Percentiles rank a stretch among this genome's conserved stretches.
These are phyloP conservation scores for Solanum hybrid DNA, from an alignment of 305 asterid genomes.

Conservation along the genomic window DNA sequence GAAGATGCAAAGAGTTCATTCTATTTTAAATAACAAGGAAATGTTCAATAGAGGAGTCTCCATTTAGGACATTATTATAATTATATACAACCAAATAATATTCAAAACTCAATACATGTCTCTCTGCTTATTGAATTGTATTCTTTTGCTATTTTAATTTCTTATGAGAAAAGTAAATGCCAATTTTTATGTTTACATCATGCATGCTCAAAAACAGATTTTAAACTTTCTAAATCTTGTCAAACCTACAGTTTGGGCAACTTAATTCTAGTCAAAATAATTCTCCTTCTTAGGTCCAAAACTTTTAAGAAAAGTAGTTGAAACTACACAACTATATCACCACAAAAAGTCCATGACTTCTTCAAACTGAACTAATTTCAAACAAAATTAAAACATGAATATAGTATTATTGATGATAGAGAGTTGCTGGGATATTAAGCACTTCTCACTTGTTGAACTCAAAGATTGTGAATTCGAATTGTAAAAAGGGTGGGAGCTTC, in stretches of 20 bases:
- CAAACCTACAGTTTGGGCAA: background rate
- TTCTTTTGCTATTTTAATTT: background rate
- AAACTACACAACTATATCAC: background rate
- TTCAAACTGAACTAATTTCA: background rate
- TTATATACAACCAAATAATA: background rate
- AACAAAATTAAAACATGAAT: background rate
- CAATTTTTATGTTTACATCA: background rate
- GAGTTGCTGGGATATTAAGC: background rate
- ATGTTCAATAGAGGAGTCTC: constrained; percentile 28
- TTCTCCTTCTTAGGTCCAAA: background rate
- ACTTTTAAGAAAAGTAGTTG: background rate
- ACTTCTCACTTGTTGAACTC: background rate
- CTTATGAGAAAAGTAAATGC: background rate
- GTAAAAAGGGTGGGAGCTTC: background rate
- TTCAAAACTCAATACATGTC: background rate
- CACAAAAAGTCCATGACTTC: background rate
- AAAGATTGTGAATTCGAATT: no score
- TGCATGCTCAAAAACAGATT: background rate
- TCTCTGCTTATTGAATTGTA: background rate
- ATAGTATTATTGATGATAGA: background rate
- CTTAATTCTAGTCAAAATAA: background rate
- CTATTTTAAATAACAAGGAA: constrained; percentile 32
- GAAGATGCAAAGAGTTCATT: constrained; percentile 51
- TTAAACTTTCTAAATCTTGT: background rate
- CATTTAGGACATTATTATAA: background rate